Percentiles rank a stretch among this genome's conserved stretches.
Conservation (phyloP, 2,329 filamentous ascomycete genomes). For the Phyllosticta ampelicida region DNA sequence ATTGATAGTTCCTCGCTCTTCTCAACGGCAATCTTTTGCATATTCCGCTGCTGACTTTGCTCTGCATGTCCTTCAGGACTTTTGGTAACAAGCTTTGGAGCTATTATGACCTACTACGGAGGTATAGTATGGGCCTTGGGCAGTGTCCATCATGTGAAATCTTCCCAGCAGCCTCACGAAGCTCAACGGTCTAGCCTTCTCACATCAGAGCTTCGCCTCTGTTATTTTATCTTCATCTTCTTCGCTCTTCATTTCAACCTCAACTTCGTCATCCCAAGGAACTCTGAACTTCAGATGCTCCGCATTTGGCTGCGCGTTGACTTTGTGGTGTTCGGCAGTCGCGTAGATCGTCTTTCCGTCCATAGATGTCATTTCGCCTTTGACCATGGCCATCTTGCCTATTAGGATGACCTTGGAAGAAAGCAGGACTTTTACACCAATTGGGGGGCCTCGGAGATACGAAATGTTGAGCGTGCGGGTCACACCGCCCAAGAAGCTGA, state of each 20-base stretch:
- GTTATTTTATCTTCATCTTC: not conserved
- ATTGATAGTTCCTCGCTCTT: no score
- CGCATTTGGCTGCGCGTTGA: constrained; percentile 31
- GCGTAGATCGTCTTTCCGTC: constrained; percentile 40
- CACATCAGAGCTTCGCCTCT: not conserved
- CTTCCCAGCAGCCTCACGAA: no score
- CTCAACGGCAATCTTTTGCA: no score
- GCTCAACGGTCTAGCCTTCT: not conserved
- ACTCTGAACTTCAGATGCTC: constrained; percentile 31
- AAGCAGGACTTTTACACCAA: constrained; percentile 35
- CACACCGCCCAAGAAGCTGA: constrained; percentile 39
- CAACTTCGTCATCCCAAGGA: constrained; percentile 36
- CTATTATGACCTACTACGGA: no score
- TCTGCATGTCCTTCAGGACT: no score
- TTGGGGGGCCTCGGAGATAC: constrained; percentile 40
- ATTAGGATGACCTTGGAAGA: constrained; percentile 34
- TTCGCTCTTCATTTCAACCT: constrained; percentile 17
- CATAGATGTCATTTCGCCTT: constrained; percentile 38
- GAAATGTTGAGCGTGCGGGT: constrained; percentile 41
- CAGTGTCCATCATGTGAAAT: no score
- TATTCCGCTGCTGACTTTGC: no score
- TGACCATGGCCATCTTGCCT: constrained; percentile 42
- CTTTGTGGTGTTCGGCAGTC: constrained; percentile 44
- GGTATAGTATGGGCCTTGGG: no score
- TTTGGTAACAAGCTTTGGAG: no score